Conservation (phyloP, 228 moss, liverwort and hornwort species). For the Sphagnum magellanicum region DNA sequence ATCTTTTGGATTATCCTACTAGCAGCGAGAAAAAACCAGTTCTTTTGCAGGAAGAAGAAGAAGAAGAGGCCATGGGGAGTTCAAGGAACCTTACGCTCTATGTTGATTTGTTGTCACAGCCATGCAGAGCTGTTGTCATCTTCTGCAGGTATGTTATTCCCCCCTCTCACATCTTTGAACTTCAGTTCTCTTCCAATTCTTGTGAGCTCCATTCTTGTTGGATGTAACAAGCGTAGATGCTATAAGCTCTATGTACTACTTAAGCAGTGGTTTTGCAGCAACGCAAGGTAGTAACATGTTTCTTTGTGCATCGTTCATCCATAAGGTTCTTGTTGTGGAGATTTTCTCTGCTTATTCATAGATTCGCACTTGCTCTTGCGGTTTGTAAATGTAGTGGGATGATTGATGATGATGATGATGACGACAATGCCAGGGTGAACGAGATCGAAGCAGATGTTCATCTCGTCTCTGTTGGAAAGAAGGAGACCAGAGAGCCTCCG, state of each 20-base stretch:
- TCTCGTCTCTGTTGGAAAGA: constrained; percentile 14
- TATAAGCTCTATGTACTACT: no score
- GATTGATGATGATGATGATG: not conserved
- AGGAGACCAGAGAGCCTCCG: constrained; percentile 21
- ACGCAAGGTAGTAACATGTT: no score
- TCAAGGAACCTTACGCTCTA: constrained; percentile 31
- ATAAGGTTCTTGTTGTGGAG: not conserved
- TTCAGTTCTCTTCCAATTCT: not conserved
- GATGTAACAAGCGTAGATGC: no score
- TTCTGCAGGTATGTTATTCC: constrained; percentile 39
- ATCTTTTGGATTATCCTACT: no score
- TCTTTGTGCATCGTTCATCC: not conserved
- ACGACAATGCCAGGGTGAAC: constrained; percentile 28
- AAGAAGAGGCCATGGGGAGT: constrained; percentile 12
- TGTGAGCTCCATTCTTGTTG: not conserved
- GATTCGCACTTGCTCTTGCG: not conserved
- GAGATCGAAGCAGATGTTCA: constrained; percentile 32
- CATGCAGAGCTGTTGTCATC: constrained; percentile 52
- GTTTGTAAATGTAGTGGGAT: not conserved
- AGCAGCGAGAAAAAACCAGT: no score
- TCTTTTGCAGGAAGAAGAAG: no score
- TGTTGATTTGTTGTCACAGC: constrained; percentile 56
- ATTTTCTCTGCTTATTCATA: not conserved
- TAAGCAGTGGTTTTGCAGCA: no score
- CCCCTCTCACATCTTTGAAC: not conserved